phyloP scores from a whole-genome alignment of 495 filamentous ascomycete genomes.

The Schizothecium vesticola region DNA sequence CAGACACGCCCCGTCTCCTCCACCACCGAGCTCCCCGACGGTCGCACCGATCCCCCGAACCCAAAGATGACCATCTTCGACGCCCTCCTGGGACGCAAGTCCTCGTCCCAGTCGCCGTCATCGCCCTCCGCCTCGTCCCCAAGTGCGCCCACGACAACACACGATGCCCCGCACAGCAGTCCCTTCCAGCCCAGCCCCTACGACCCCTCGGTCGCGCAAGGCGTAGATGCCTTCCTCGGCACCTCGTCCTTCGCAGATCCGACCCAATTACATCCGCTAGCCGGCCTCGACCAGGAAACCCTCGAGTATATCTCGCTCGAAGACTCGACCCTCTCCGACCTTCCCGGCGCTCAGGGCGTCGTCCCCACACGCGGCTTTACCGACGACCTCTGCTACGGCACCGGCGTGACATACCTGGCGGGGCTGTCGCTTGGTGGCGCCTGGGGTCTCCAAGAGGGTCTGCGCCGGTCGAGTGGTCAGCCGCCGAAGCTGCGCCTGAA shows the following conservation, averaged over 20 bases:
- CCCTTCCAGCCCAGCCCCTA: conserved; percentile 54
- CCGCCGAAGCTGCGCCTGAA: conserved; percentile 89
- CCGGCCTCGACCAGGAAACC: conserved; percentile 83
- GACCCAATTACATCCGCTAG: conserved; percentile 83
- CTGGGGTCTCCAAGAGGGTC: conserved; percentile 86
- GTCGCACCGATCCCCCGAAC: not conserved
- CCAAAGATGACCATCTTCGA: conserved; percentile 65
- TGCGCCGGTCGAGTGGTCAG: conserved; percentile 65
- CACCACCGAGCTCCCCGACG: not conserved
- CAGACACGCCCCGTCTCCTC: not conserved
- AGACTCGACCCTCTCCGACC: conserved; percentile 79
- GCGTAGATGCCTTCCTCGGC: conserved; percentile 76
- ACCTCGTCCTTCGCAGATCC: conserved; percentile 71
- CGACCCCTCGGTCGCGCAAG: conserved; percentile 64
- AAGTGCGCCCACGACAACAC: conserved; percentile 25
- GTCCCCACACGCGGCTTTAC: conserved; percentile 95
- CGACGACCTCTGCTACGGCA: conserved; percentile 96
- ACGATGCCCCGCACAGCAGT: conserved; percentile 5
- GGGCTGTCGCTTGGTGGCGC: conserved; percentile 81
- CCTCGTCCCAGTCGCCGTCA: conserved; percentile 40
- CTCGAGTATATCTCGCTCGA: conserved; percentile 93
- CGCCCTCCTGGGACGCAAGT: conserved; percentile 76
- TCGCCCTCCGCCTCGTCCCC: conserved; percentile 21
- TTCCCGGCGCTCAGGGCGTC: conserved; percentile 79
- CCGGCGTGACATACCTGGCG: conserved; percentile 84